These are phyloP conservation scores for Yamadazyma atmosphaerica DNA, from an alignment of 1,139 yeast genomes.

Conservation along the genomic window DNA sequence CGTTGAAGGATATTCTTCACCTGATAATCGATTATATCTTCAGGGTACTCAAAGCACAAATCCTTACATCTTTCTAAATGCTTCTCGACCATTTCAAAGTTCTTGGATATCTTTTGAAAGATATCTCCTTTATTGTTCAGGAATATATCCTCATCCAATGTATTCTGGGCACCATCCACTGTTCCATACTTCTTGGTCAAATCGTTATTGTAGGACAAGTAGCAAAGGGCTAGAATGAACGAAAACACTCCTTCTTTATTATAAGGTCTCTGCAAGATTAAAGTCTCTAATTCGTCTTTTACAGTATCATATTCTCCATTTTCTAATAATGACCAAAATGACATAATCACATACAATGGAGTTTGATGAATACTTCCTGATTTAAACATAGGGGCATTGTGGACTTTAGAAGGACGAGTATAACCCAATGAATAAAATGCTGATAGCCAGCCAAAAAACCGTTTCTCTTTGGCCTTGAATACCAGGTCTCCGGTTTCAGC, in stretches of 20 bases:
- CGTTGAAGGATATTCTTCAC: conserved; percentile 7
- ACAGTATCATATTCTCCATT: conserved; percentile 26
- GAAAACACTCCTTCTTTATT: conserved; percentile 43
- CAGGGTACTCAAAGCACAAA: conserved; percentile 31
- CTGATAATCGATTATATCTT: conserved; percentile 20
- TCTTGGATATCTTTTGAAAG: conserved; percentile 11
- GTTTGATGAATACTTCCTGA: conserved; percentile 37
- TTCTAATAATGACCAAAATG: conserved; percentile 36
- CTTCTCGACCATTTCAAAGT: conserved; percentile 19
- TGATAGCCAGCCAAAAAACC: conserved; percentile 36
- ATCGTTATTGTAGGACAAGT: conserved; percentile 20
- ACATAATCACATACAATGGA: conserved; percentile 37
- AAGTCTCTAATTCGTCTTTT: conserved; percentile 34
- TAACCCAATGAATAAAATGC: conserved; percentile 24
- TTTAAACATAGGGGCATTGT: conserved; percentile 40
- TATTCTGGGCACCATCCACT: conserved; percentile 3
- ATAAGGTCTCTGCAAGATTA: conserved; percentile 47
- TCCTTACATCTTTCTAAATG: conserved; percentile 30
- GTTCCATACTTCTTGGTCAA: conserved; percentile 14
- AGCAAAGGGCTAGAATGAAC: conserved; percentile 32
- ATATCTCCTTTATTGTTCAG: conserved; percentile 13
- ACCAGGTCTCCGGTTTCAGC: conserved; percentile 3
- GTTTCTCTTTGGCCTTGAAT: conserved; percentile 24
- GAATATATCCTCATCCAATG: conserved; percentile 11
- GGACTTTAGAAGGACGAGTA: conserved; percentile 10